These are phyloP conservation scores for Hebeloma cylindrosporum DNA, from an alignment of 768 basidiomycete species.

Conservation along the genomic window DNA sequence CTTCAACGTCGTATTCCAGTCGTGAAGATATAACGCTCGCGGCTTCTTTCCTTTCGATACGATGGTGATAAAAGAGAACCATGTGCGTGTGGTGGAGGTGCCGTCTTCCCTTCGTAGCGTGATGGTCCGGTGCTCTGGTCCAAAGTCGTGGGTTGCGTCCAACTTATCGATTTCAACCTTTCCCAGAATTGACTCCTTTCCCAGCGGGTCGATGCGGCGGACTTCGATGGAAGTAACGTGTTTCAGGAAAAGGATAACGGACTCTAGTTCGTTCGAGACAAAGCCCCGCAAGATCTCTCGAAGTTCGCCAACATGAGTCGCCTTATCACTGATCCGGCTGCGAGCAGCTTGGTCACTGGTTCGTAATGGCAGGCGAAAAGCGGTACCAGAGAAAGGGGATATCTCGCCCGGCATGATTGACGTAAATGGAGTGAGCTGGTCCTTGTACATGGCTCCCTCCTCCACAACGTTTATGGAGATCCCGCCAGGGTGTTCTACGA, in stretches of 20 bases:
- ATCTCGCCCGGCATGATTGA: slow-evolving; percentile 11
- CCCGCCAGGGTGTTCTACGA: slow-evolving; percentile 26
- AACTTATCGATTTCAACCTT: slow-evolving; percentile 5
- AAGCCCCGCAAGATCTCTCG: slow-evolving; percentile 38
- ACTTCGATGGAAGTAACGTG: slow-evolving; percentile 39
- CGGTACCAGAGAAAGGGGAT: slow-evolving; percentile 32
- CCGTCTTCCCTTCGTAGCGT: neutral
- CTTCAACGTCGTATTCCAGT: slow-evolving; percentile 27
- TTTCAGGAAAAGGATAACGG: slow-evolving; percentile 41
- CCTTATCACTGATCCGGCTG: slow-evolving; percentile 26
- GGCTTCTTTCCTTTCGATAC: slow-evolving; percentile 23
- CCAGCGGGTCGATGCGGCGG: slow-evolving; percentile 28
- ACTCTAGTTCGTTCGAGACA: slow-evolving; percentile 35
- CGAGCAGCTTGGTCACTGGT: slow-evolving; percentile 32
- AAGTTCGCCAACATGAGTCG: slow-evolving; percentile 29
- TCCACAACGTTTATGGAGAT: slow-evolving; percentile 30
- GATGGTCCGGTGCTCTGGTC: neutral
- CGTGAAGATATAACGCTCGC: slow-evolving; percentile 23
- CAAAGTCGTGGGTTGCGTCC: neutral
- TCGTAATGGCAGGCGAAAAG: slow-evolving; percentile 47
- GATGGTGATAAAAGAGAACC: slow-evolving; percentile 31
- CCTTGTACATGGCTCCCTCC: slow-evolving; percentile 11
- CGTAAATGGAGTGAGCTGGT: slow-evolving; percentile 17
- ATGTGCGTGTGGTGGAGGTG: slow-evolving; percentile 13
- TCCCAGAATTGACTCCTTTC: slow-evolving; percentile 6